Percentiles rank a stretch among this genome's conserved stretches.
Evolutionary conservation across 306 rosid species (phyloP).

Genomic region (Urtica urens): DNA sequence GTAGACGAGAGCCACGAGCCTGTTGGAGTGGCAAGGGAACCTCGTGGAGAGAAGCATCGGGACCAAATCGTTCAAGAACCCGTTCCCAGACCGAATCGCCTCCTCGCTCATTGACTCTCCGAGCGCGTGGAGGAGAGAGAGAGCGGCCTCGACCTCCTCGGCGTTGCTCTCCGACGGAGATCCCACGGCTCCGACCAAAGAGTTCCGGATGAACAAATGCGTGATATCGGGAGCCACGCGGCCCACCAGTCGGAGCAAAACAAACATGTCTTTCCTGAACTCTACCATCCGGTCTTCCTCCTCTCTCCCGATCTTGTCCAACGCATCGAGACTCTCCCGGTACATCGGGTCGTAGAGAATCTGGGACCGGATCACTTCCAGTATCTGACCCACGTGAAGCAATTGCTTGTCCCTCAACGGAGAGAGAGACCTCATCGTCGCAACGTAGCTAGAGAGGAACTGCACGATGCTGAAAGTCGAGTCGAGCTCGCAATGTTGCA

Average conservation of each 20-base stretch:
- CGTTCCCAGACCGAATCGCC: constrained; percentile 51
- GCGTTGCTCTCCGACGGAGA: constrained; percentile 58
- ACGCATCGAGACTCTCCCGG: constrained; percentile 53
- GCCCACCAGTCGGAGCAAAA: constrained; percentile 43
- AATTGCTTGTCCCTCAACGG: constrained; percentile 59
- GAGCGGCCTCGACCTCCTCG: constrained; percentile 88
- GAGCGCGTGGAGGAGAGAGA: constrained; percentile 65
- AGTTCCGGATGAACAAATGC: constrained; percentile 61
- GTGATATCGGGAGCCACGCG: constrained; percentile 67
- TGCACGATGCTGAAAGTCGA: constrained; percentile 69
- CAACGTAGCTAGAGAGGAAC: constrained; percentile 71
- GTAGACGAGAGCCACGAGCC: constrained; percentile 90
- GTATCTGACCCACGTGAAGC: constrained; percentile 68
- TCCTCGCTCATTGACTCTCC: constrained; percentile 78
- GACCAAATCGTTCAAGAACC: constrained; percentile 61
- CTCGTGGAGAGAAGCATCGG: constrained; percentile 65
- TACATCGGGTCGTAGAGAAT: constrained; percentile 58
- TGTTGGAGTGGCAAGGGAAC: constrained; percentile 81
- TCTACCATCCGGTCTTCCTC: constrained; percentile 89
- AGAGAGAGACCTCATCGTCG: constrained; percentile 56
- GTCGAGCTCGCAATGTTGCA: constrained; percentile 74
- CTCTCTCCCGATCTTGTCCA: constrained; percentile 85
- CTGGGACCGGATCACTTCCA: constrained; percentile 71
- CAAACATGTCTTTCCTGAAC: constrained; percentile 82
- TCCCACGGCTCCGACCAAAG: constrained; percentile 51